Evolutionary conservation across 805 yeast species (phyloP).

Genomic region (Ogataea corticis): DNA sequence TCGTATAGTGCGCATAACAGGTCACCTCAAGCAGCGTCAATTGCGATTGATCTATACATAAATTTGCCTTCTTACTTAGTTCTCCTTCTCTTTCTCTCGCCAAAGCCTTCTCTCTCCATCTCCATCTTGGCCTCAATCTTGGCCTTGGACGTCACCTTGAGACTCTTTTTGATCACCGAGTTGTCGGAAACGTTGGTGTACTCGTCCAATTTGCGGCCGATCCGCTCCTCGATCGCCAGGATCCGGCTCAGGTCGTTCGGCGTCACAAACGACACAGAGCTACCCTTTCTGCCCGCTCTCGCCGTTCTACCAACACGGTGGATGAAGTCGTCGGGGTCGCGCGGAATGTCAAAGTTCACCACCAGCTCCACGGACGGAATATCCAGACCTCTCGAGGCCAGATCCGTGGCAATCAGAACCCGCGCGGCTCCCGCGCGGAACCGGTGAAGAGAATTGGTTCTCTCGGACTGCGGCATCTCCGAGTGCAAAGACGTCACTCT

Average conservation of each 20-base stretch:
- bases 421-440: slow-evolving; percentile 95
- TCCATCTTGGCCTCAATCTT: slow-evolving; percentile 90
- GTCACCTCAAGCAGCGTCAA: too few species aligned
- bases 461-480: slow-evolving; percentile 88
- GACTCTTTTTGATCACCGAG: slow-evolving; percentile 68
- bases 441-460: slow-evolving; percentile 88
- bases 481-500: slow-evolving; percentile 91
- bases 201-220: slow-evolving; percentile 75
- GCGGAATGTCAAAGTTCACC: slow-evolving; percentile 76
- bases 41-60: too few species aligned
- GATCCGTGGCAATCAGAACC: slow-evolving; percentile 90
- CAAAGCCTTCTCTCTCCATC: slow-evolving; percentile 89
- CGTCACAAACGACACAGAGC: slow-evolving; percentile 75
- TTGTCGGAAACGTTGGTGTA: slow-evolving; percentile 73
- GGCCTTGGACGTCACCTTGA: slow-evolving; percentile 73
- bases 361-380: slow-evolving; percentile 79
- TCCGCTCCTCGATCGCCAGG: slow-evolving; percentile 82
- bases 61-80: too few species aligned
- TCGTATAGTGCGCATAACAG: too few species aligned
- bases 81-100: slow-evolving; percentile 47
- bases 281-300: slow-evolving; percentile 92
- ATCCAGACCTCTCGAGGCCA: slow-evolving; percentile 88
- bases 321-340: slow-evolving; percentile 80
- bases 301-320: slow-evolving; percentile 97
- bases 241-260: slow-evolving; percentile 84